These are phyloP conservation scores for Ganoderma lingzhi DNA, from an alignment of 1,284 basidiomycete species.

Conservation along the genomic window DNA sequence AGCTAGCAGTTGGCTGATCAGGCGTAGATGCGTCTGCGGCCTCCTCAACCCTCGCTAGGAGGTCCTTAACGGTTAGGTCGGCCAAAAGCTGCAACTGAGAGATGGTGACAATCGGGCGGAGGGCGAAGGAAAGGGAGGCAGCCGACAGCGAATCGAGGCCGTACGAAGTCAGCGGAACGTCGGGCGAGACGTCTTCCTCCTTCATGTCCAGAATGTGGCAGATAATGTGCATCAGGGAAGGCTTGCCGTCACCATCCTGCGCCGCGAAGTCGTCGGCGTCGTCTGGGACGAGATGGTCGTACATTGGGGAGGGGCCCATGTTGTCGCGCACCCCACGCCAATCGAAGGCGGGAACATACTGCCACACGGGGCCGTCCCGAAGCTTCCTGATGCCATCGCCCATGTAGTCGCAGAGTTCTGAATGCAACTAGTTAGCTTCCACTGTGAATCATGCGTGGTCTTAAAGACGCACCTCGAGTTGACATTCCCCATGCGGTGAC, in stretches of 20 bases:
- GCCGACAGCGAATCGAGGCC: constrained; percentile 52
- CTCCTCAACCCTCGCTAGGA: constrained; percentile 19
- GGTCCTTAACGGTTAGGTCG: constrained; percentile 37
- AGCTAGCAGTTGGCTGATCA: not conserved
- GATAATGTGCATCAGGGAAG: constrained; percentile 27
- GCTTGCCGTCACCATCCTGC: not conserved
- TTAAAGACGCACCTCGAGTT: constrained; percentile 19
- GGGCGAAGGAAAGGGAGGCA: constrained; percentile 43
- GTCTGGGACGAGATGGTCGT: constrained; percentile 34
- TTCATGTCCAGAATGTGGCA: constrained; percentile 42
- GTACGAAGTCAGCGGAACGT: constrained; percentile 50
- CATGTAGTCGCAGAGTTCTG: constrained; percentile 43
- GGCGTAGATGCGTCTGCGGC: not conserved
- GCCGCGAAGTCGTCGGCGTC: constrained; percentile 9
- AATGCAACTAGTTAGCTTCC: not conserved
- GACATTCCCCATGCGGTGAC: constrained; percentile 41
- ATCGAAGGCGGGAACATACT: constrained; percentile 43
- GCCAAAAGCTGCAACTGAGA: constrained; percentile 49
- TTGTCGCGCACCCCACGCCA: constrained; percentile 37
- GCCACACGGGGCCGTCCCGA: constrained; percentile 30
- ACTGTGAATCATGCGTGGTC: not conserved
- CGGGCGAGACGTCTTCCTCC: constrained; percentile 43
- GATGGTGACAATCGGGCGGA: constrained; percentile 42
- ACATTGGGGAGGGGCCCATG: constrained; percentile 35
- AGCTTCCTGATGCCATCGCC: constrained; percentile 40